Conservation (phyloP, 2,329 filamentous ascomycete genomes). For the Cucurbitaria berberidis region DNA sequence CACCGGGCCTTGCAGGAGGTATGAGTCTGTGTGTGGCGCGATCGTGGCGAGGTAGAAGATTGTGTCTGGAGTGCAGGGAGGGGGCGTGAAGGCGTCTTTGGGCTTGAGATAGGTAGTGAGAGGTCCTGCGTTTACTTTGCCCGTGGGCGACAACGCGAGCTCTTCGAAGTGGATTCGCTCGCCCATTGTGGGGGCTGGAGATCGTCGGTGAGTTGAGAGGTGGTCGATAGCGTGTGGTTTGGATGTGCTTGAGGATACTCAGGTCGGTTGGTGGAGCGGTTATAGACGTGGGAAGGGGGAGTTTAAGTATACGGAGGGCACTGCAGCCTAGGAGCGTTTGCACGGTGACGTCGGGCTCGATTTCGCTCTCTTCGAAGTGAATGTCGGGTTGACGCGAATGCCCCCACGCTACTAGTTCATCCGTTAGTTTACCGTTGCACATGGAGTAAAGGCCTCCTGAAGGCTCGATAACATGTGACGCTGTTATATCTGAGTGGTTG, state of each 20-base stretch:
- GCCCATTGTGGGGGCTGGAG: neutral
- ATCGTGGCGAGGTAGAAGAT: conserved; percentile 34
- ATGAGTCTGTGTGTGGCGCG: conserved; percentile 14
- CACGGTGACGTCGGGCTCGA: neutral
- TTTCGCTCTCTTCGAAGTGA: neutral
- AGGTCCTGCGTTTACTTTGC: neutral
- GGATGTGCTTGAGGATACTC: neutral
- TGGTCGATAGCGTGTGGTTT: neutral
- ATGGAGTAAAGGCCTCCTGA: neutral
- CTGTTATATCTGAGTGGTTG: neutral
- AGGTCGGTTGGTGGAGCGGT: neutral
- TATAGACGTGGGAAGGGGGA: neutral
- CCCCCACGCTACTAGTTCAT: neutral
- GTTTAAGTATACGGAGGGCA: conserved; percentile 9
- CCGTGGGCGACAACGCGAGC: neutral
- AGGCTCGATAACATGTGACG: neutral
- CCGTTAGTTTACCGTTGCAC: neutral
- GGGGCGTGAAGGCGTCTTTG: conserved; percentile 18
- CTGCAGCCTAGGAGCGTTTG: conserved; percentile 1
- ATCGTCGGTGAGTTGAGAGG: neutral
- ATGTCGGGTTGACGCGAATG: conserved; percentile 3
- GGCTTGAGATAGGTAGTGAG: conserved; percentile 10
- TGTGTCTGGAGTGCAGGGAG: neutral
- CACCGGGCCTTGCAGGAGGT: conserved; percentile 25
- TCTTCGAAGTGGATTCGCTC: neutral